These are phyloP conservation scores for Nemania abortiva DNA, from an alignment of 2,329 filamentous ascomycete species.

Conservation along the genomic window DNA sequence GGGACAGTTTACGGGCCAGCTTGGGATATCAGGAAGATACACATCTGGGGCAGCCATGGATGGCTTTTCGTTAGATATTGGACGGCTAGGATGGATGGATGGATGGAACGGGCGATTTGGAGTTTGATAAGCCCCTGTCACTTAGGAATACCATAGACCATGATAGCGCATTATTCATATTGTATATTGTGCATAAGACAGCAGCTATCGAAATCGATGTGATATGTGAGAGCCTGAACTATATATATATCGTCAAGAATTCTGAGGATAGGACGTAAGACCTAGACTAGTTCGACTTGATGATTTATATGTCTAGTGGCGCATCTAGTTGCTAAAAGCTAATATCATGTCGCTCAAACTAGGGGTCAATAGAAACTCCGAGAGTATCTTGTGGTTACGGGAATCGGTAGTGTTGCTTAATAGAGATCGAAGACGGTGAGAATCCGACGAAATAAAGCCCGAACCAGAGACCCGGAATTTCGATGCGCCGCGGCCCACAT, in stretches of 20 bases:
- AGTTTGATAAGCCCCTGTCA: background rate
- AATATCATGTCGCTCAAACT: too few species aligned
- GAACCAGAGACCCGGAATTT: slow-evolving; percentile 10
- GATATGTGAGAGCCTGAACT: background rate
- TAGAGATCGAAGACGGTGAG: too few species aligned
- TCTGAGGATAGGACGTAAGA: too few species aligned
- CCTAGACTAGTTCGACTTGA: too few species aligned
- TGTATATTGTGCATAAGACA: background rate
- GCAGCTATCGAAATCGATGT: background rate
- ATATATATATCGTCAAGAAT: too few species aligned
- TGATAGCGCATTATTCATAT: slow-evolving; percentile 4
- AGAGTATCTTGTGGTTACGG: background rate
- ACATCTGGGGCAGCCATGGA: background rate
- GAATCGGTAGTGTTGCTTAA: too few species aligned
- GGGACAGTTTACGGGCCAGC: background rate
- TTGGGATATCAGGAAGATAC: background rate
- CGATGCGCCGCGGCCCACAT: slow-evolving; percentile 20
- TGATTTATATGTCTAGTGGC: too few species aligned
- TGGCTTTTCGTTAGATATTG: background rate
- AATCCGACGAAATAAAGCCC: background rate
- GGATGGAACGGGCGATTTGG: slow-evolving; percentile 14
- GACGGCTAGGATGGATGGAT: background rate
- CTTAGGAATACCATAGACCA: slow-evolving; percentile 4
- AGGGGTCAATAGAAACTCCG: too few species aligned
- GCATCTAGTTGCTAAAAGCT: too few species aligned